phyloP scores from a whole-genome alignment of 345 rosid species.

The Populus nigra region DNA sequence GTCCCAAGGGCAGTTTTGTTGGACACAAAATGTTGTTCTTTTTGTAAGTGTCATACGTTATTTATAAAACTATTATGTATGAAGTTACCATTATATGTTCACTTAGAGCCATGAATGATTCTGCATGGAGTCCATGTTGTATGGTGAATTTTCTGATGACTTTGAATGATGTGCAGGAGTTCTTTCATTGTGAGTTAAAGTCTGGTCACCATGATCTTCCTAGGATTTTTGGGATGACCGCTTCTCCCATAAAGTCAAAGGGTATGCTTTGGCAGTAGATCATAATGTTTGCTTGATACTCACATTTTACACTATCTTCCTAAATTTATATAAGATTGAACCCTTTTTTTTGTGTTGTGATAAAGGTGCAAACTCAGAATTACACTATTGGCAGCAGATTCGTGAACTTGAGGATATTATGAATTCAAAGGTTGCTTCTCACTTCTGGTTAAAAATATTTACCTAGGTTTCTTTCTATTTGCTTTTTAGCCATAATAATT shows the following conservation, averaged over 20 bases:
- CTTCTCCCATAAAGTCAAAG: conserved; percentile 80
- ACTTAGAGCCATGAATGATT: background rate
- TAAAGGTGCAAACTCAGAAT: conserved; percentile 43
- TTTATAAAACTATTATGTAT: background rate
- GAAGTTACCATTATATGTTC: background rate
- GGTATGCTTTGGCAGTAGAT: conserved; percentile 38
- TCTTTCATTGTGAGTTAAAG: conserved; percentile 50
- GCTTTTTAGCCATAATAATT: background rate
- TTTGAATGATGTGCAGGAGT: conserved; percentile 53
- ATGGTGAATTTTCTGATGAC: background rate
- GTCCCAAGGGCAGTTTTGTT: background rate
- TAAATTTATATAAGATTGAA: background rate
- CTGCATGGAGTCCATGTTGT: background rate
- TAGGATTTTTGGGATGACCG: conserved; percentile 89
- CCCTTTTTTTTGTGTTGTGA: conserved; percentile 4
- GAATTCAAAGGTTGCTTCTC: conserved; percentile 72
- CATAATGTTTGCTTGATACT: background rate
- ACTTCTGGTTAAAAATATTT: conserved; percentile 7
- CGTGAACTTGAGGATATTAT: conserved; percentile 61
- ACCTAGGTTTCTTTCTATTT: background rate
- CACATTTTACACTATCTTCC: conserved; percentile 2
- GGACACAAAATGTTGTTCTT: background rate
- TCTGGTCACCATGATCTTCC: conserved; percentile 48
- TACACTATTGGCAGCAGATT: conserved; percentile 55
- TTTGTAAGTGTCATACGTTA: background rate